phyloP scores from a whole-genome alignment of 2,329 filamentous ascomycete species.

The Kalmusia sp. region DNA sequence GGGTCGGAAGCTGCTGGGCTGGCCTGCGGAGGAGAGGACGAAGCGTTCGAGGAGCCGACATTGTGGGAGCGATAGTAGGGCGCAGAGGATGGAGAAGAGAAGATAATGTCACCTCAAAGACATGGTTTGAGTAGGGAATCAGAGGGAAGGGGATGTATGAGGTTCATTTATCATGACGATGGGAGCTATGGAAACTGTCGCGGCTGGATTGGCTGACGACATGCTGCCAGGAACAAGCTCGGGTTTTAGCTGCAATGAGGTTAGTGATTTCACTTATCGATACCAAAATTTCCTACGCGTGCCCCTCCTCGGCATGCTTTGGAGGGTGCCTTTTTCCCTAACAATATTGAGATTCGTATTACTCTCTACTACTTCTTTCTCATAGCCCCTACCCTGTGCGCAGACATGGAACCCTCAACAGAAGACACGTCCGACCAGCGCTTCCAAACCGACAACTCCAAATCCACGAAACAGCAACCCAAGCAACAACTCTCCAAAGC shows the following conservation, averaged over 20 bases:
- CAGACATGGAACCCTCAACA: conserved; percentile 25
- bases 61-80: conserved; percentile 14
- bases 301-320: conserved; percentile 17
- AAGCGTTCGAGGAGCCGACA: conserved; percentile 32
- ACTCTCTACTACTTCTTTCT: not conserved
- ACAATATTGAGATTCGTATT: not conserved
- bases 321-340: conserved; percentile 11
- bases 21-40: conserved; percentile 49
- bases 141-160: not conserved
- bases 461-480: conserved; percentile 39
- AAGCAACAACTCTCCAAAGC: conserved; percentile 57
- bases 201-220: conserved; percentile 30
- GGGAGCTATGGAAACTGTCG: conserved; percentile 22
- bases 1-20: conserved; percentile 9
- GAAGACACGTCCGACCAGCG: conserved; percentile 22
- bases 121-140: conserved; percentile 16
- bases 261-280: conserved; percentile 27
- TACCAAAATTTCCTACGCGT: conserved; percentile 12
- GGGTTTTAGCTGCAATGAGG: conserved; percentile 12
- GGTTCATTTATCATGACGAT: conserved; percentile 7
- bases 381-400: no score
- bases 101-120: conserved; percentile 20
- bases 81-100: not conserved
- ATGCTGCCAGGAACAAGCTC: conserved; percentile 24
- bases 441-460: conserved; percentile 41